Evolutionary conservation across 176 grass and related monocot genomes (phyloP).

Genomic region (Luzula sylvatica): DNA sequence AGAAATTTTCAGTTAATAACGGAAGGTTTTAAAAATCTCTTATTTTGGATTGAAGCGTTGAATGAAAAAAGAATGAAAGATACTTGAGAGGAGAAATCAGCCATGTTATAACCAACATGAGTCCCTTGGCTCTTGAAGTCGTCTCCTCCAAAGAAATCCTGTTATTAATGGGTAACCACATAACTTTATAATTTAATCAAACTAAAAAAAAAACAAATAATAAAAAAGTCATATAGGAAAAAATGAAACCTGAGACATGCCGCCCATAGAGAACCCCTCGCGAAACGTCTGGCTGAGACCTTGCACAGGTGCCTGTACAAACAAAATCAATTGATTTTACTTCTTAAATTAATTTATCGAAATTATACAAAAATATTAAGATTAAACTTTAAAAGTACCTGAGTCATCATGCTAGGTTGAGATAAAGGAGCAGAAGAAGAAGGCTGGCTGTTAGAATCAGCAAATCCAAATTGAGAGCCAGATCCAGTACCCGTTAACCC

Average conservation of each 20-base stretch:
- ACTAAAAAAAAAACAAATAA: conserved; percentile 2
- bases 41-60: not conserved
- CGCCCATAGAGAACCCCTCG: conserved; percentile 92
- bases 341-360: not conserved
- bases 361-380: not conserved
- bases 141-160: conserved; percentile 94
- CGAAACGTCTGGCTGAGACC: conserved; percentile 96
- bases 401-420: conserved; percentile 91
- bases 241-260: conserved; percentile 88
- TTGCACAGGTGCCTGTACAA: conserved; percentile 72
- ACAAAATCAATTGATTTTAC: conserved; percentile 6
- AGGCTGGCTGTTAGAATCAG: conserved; percentile 73
- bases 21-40: too few relatives aligned
- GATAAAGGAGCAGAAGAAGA: conserved; percentile 67
- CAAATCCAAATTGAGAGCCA: conserved; percentile 58
- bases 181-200: not conserved
- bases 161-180: conserved; percentile 11
- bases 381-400: conserved; percentile 39
- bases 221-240: conserved; percentile 8
- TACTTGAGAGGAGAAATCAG: conserved; percentile 95
- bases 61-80: not conserved
- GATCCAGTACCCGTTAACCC: conserved; percentile 49
- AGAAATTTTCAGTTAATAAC: not conserved
- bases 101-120: conserved; percentile 89
- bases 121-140: conserved; percentile 99